Base-by-base conservation (phyloP, 805 yeast species). In the Kazachstania psychrophila region DNA sequence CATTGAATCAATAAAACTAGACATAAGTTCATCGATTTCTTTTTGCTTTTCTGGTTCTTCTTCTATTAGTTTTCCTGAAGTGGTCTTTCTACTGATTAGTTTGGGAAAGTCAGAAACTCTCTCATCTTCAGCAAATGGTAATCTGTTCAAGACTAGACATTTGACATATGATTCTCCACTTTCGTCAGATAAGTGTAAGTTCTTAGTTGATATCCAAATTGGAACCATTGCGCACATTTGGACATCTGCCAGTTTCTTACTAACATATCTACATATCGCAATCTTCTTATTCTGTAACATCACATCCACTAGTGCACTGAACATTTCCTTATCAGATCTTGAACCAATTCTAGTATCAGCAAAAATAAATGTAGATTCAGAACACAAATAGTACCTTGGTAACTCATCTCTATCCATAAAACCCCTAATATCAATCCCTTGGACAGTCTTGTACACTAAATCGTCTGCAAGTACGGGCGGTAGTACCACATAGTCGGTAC, bases 61-160 rank as follows among this genome's bases (percentile, higher is more conserved):
- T 46, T 29, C 46, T 24, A 28, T 49, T 46, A 41, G 41, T 44
- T 28, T 58, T 52, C 42, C 59, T n/a, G 42, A 49, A 1, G 59
- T 58, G 1, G 66, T 64, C 18, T 47, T 51, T 11, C 65, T 40
- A 4, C 63, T 54, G 8, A 56, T 49, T 18, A 74, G 44, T 26
- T 54, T 51, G 5, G 67, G 62, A 46, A 80, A 72, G 17, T 65
- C 66, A 3, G 87, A 74, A 12, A 75, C 64, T 45, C 73, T 72
- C 43, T 76, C 80, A 54, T 87, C 95, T 44, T 84, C 94, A 29
- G 71, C 69, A 55, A 72, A 83, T 2, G 95, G 92, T 10, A 86
- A 52, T 31, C 77, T 62, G 10, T 68, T 67, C 44, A 77, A 52
- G 1, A 70, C 58, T 37, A 84, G 66, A 0, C 69, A 66, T 40